Evolutionary conservation across 2,329 filamentous ascomycete genomes (phyloP).

Genomic region (Emericellopsis cladophorae): DNA sequence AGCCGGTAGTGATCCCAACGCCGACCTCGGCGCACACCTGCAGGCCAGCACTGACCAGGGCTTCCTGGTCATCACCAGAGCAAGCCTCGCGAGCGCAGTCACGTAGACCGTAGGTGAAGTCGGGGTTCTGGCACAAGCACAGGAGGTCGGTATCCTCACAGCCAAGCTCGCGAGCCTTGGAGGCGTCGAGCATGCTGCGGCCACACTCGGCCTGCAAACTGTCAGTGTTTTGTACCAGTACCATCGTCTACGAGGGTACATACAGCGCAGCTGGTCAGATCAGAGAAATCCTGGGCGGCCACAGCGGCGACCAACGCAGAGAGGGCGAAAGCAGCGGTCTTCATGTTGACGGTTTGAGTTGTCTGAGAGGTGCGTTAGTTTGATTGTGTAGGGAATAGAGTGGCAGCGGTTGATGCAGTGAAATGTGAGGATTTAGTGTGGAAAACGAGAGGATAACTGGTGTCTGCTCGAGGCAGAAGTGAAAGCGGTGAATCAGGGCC

Average conservation of each 20-base stretch:
- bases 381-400: too few relatives aligned
- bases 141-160: conserved; percentile 26
- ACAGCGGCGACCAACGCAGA: conserved; percentile 25
- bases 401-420: not conserved
- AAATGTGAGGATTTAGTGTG: too few relatives aligned
- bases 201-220: conserved; percentile 31
- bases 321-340: conserved; percentile 29
- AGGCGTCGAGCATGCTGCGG: conserved; percentile 31
- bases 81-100: conserved; percentile 36
- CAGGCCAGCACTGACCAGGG: conserved; percentile 25
- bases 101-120: conserved; percentile 36
- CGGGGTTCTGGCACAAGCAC: conserved; percentile 32
- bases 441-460: not conserved
- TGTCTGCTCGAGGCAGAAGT: too few relatives aligned
- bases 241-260: conserved; percentile 15
- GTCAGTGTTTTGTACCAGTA: not conserved
- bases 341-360: conserved; percentile 29
- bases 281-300: conserved; percentile 25
- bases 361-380: not conserved
- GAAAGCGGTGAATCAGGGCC: too few relatives aligned
- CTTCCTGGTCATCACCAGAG: conserved; percentile 17
- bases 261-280: conserved; percentile 40
- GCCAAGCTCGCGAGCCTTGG: conserved; percentile 27
- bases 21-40: conserved; percentile 24
- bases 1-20: conserved; percentile 14